These are phyloP conservation scores for Talaromyces sp. DNA, from an alignment of 2,329 filamentous ascomycete genomes.

Conservation along the genomic window DNA sequence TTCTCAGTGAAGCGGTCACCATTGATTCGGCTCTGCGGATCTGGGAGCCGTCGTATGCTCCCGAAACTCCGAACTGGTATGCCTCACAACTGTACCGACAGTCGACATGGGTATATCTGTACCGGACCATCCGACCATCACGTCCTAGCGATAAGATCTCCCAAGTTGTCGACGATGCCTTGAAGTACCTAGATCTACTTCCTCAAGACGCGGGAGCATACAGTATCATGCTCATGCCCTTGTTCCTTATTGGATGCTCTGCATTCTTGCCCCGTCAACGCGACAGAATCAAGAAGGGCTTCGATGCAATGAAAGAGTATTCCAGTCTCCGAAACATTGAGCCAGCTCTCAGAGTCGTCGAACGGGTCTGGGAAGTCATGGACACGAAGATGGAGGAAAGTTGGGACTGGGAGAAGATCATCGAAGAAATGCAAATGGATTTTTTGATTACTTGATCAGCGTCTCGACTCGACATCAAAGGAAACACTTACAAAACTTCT, in stretches of 20 bases:
- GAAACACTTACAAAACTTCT: neutral
- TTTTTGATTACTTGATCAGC: constrained; percentile 57
- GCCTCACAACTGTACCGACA: constrained; percentile 62
- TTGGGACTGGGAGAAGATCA: constrained; percentile 65
- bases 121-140: constrained; percentile 60
- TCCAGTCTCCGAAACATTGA: constrained; percentile 60
- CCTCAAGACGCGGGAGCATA: constrained; percentile 57
- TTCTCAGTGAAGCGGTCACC: constrained; percentile 68
- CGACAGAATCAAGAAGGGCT: constrained; percentile 54
- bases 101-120: constrained; percentile 63
- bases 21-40: constrained; percentile 72
- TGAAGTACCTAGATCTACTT: constrained; percentile 56
- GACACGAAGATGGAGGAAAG: constrained; percentile 55
- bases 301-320: constrained; percentile 56
- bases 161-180: constrained; percentile 58
- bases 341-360: constrained; percentile 56
- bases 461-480: neutral
- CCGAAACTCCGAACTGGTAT: constrained; percentile 54
- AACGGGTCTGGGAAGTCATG: constrained; percentile 61
- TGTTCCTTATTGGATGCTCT: constrained; percentile 62
- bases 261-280: constrained; percentile 58
- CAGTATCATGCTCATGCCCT: constrained; percentile 60
- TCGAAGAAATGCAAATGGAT: constrained; percentile 59
- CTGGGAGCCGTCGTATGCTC: constrained; percentile 65
- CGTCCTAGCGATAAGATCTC: constrained; percentile 56